These are phyloP conservation scores for Candida fluviatilis DNA, from an alignment of 805 yeast species.

Conservation along the genomic window DNA sequence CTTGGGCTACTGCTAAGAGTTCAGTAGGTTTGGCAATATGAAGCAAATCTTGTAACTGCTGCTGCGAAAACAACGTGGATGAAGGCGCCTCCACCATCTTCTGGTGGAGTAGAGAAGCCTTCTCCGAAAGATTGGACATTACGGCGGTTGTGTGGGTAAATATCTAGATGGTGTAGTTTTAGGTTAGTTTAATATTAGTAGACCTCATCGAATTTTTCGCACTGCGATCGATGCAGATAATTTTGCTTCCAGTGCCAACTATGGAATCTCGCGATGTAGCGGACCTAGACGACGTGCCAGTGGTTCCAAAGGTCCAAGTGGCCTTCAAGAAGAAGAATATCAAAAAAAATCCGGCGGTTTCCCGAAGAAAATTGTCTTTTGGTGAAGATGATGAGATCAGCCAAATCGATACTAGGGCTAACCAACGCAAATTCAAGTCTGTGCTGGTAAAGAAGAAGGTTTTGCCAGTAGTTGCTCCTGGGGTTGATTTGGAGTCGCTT, in stretches of 20 bases:
- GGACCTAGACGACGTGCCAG: slow-evolving; percentile 2
- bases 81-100: slow-evolving; percentile 55
- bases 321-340: slow-evolving; percentile 8
- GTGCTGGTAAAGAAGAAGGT: slow-evolving; percentile 1
- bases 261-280: slow-evolving; percentile 13
- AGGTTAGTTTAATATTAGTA: too few relatives aligned
- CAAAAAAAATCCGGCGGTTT: slow-evolving; percentile 4
- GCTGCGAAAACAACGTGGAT: slow-evolving; percentile 57
- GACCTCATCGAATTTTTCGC: slow-evolving; percentile 3
- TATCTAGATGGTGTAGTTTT: too few relatives aligned
- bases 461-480: slow-evolving; percentile 11
- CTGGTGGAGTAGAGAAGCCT: slow-evolving; percentile 56
- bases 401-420: slow-evolving; percentile 6
- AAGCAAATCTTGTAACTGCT: slow-evolving; percentile 55
- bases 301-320: slow-evolving; percentile 1
- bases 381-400: slow-evolving; percentile 16
- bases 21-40: slow-evolving; percentile 41
- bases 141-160: too few relatives aligned
- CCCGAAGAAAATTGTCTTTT: slow-evolving; percentile 10
- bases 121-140: slow-evolving; percentile 29
- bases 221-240: background rate
- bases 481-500: slow-evolving; percentile 9
- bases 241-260: background rate
- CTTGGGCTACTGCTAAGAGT: slow-evolving; percentile 47
- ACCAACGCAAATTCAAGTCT: slow-evolving; percentile 1